phyloP scores from a whole-genome alignment of 176 grass and related monocot genomes.

The Chrysopogon serrulatus region DNA sequence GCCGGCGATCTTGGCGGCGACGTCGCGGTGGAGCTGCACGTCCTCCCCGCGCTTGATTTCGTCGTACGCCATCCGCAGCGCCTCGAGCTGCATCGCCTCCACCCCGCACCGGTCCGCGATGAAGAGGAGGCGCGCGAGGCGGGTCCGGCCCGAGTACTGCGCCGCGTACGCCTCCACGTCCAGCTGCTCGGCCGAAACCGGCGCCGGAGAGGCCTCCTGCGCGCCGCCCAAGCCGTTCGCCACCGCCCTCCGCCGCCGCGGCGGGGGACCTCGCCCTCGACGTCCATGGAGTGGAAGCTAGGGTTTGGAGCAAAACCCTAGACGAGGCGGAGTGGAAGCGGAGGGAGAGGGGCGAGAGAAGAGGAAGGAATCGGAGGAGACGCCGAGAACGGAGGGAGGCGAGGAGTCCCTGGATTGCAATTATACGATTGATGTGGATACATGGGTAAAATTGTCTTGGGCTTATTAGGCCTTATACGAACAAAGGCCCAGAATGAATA shows the following conservation, averaged over 20 bases:
- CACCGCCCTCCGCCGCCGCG: constrained; percentile 30
- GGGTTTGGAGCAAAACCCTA: constrained; percentile 40
- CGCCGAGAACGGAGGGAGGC: neutral
- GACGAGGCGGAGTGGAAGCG: neutral
- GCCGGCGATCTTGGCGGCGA: constrained; percentile 41
- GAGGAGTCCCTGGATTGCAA: neutral
- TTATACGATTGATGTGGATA: neutral
- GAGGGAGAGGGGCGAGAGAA: neutral
- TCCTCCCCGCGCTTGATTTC: constrained; percentile 75
- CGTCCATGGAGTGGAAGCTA: constrained; percentile 52
- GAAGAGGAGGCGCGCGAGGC: constrained; percentile 66
- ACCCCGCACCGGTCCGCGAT: constrained; percentile 62
- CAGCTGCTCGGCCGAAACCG: constrained; percentile 70
- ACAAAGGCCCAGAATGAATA: neutral
- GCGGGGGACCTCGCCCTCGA: constrained; percentile 56
- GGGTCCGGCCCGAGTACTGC: constrained; percentile 78
- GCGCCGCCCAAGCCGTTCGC: constrained; percentile 48
- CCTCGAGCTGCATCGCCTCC: constrained; percentile 69
- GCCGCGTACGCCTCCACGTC: constrained; percentile 93
- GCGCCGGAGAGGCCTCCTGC: constrained; percentile 26
- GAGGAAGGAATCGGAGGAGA: neutral
- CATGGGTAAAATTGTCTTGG: neutral
- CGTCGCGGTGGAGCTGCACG: constrained; percentile 50
- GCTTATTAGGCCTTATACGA: neutral
- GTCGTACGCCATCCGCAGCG: constrained; percentile 85